Evolutionary conservation across 2,329 filamentous ascomycete genomes (phyloP).

Genomic region (Botryosphaeria dothidea): DNA sequence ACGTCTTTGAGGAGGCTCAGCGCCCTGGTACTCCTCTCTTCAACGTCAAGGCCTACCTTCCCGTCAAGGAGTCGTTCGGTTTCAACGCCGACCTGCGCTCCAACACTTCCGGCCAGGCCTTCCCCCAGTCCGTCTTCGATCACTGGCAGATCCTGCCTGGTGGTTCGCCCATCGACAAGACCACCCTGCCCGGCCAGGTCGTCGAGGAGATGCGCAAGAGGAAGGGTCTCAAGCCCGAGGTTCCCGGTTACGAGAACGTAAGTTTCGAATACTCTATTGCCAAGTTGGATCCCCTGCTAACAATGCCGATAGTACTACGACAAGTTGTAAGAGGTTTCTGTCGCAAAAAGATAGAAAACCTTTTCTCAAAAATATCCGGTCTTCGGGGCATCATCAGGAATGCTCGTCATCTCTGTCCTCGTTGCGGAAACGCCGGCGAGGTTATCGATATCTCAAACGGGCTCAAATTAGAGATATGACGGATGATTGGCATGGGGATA

Average conservation of each 20-base stretch:
- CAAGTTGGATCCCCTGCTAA: slow-evolving; percentile 41
- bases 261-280: slow-evolving; percentile 50
- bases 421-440: slow-evolving; percentile 18
- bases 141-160: slow-evolving; percentile 97
- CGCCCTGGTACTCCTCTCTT: slow-evolving; percentile 97
- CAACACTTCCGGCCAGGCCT: slow-evolving; percentile 93
- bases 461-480: slow-evolving; percentile 36
- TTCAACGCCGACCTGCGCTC: slow-evolving; percentile 97
- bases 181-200: slow-evolving; percentile 78
- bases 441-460: slow-evolving; percentile 29
- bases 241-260: slow-evolving; percentile 94
- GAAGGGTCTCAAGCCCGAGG: slow-evolving; percentile 98
- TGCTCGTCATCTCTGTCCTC: slow-evolving; percentile 36
- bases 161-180: slow-evolving; percentile 84
- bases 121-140: slow-evolving; percentile 98
- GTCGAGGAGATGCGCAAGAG: slow-evolving; percentile 93
- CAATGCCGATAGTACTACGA: slow-evolving; percentile 78
- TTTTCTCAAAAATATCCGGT: slow-evolving; percentile 29
- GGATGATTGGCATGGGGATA: slow-evolving; percentile 26
- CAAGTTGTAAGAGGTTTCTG: slow-evolving; percentile 77
- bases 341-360: slow-evolving; percentile 46
- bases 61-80: slow-evolving; percentile 96
- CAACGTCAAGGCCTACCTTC: slow-evolving; percentile 97
- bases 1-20: slow-evolving; percentile 99
- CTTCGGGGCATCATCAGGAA: slow-evolving; percentile 36